A percentile compares a stretch with the other conserved stretches of the same genome.
These are phyloP conservation scores for Xenoacremonium recifei DNA, from an alignment of 2,329 filamentous ascomycete species.

Conservation along the genomic window DNA sequence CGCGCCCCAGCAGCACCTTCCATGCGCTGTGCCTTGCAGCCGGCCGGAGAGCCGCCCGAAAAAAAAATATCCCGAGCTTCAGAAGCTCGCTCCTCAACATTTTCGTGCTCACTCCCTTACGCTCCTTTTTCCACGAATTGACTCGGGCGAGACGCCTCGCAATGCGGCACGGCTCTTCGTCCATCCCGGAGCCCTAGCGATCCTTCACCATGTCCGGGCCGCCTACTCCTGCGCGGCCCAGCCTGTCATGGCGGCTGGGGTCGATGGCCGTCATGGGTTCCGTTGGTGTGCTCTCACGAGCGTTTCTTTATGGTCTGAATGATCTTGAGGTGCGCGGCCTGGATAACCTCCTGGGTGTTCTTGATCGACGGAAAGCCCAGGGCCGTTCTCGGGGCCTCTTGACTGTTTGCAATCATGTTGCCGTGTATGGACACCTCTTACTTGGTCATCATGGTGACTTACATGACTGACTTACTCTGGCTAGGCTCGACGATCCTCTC, in stretches of 20 bases:
- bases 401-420: conserved; percentile 58
- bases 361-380: conserved; percentile 69
- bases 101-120: too few species aligned
- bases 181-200: neutral
- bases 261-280: conserved; percentile 75
- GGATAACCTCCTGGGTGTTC: conserved; percentile 68
- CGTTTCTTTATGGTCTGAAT: conserved; percentile 74
- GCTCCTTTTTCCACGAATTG: too few species aligned
- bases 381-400: conserved; percentile 74
- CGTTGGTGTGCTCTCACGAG: conserved; percentile 67
- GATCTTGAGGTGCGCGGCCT: conserved; percentile 74
- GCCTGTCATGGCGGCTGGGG: conserved; percentile 67
- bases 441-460: neutral
- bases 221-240: conserved; percentile 43
- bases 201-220: conserved; percentile 18
- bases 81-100: neutral
- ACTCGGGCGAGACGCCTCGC: too few species aligned
- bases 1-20: too few species aligned
- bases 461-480: conserved; percentile 2
- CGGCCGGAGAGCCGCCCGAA: too few species aligned
- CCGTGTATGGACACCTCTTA: conserved; percentile 31
- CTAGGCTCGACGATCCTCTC: conserved; percentile 89
- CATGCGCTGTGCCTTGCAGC: too few species aligned
- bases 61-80: too few species aligned
- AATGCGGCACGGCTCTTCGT: too few species aligned